phyloP scores from a whole-genome alignment of 108 stramenopile genomes.

The Stephanodiscus triporus region DNA sequence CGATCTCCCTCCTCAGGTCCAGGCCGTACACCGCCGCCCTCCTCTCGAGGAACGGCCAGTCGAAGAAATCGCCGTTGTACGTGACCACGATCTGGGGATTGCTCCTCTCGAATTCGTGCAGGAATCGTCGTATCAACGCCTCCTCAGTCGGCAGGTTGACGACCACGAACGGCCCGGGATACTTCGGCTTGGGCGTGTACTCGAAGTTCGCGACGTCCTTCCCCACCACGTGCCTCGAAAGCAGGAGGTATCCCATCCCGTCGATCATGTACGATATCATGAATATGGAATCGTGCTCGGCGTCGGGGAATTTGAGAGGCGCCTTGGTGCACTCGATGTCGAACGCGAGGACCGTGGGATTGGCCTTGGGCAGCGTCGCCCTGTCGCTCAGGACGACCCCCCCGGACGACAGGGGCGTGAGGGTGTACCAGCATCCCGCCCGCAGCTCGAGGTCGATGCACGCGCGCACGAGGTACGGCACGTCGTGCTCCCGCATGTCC shows the following conservation, averaged over 20 bases:
- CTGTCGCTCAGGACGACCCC: conserved; percentile 75
- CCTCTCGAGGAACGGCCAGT: conserved; percentile 96
- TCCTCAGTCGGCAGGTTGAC: conserved; percentile 93
- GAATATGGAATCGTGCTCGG: conserved; percentile 94
- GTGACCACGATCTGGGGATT: conserved; percentile 97
- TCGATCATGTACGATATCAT: conserved; percentile 99
- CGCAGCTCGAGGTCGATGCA: conserved; percentile 92
- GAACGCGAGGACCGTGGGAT: conserved; percentile 94
- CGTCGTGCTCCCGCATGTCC: conserved; percentile 97
- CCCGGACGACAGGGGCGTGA: conserved; percentile 65
- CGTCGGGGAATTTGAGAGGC: conserved; percentile 98
- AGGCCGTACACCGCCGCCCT: conserved; percentile 88
- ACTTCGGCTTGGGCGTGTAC: conserved; percentile 96
- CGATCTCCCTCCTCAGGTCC: conserved; percentile 86
- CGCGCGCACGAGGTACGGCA: conserved; percentile 92
- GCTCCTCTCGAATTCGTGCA: conserved; percentile 79
- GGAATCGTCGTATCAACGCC: conserved; percentile 80
- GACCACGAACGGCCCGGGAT: conserved; percentile 96
- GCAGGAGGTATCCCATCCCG: conserved; percentile 91
- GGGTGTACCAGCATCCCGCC: conserved; percentile 97
- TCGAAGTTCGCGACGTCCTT: conserved; percentile 97
- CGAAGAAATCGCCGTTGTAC: conserved; percentile 99
- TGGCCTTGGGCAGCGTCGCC: conserved; percentile 92
- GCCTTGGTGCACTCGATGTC: conserved; percentile 99
- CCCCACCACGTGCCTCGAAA: conserved; percentile 88